Evolutionary conservation across 257 asterid genomes (phyloP), one percentile per base, ranked within the genome.

Genomic region (Nicotiana tomentosiformis): DNA sequence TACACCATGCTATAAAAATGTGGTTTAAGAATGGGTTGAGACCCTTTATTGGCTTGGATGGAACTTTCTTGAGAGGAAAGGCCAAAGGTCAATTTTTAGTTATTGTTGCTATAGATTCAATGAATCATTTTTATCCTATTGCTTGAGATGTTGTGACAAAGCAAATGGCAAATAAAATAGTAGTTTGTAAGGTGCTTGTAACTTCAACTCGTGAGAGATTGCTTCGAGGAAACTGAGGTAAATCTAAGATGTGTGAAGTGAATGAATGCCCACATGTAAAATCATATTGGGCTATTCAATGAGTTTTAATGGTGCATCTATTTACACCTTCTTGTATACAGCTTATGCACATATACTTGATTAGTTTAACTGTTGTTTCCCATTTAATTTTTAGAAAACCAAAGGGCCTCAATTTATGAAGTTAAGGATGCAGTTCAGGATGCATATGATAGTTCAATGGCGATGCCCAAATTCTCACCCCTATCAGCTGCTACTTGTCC

Each of bases 401-500:
- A 84, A 84, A 91, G 94, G 87, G 93, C 98, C 67, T 83, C 92
- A 8, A 85, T 91, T 78, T 80, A 90, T 68, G 95, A 93, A 86
- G 92, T 91, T 18, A 89, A 90, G 77, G 90, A 84, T 11, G 93
- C 97, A 82, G 78, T 88, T n/a, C n/a, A n/a, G n/a, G n/a, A n/a
- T 70, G 96, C 97, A 7, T 96, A 91, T 65, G 80, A 82, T 18
- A 85, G 84, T 3, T 87, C 95, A 57, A 79, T 62, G 8, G 66
- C 67, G 65, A 90, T 88, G 77, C 99, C 99, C 2, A 89, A 84
- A 81, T 96, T 96, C 89, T 91, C 93, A 37, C 94, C 93, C 87
- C 90, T 96, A 53, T 90, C 98, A 7, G 87, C 88, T 77, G 85
- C 98, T 53, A 89, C 89, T n/a, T 90, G 91, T 43, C 99, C 99